Evolutionary conservation across 495 filamentous ascomycete species (phyloP).

Genomic region (Penicillium steckii): DNA sequence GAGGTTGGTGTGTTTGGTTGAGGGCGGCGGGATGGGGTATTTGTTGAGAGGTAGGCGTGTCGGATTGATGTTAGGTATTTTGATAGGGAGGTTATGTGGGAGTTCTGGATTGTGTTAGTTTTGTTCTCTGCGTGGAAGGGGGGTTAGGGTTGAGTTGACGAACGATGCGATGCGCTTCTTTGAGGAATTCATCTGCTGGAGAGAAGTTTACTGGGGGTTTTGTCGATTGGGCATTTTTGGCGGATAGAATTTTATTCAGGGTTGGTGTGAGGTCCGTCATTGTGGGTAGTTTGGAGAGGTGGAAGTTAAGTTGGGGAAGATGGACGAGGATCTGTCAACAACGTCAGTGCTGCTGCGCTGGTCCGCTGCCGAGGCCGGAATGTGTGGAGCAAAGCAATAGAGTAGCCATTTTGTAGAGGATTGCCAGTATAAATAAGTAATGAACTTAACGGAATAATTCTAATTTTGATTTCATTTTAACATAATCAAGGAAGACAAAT

Average conservation of each 20-base stretch:
- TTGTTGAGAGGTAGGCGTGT: conserved; percentile 85
- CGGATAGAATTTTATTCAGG: conserved; percentile 60
- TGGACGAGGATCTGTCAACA: not conserved
- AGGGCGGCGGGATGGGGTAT: conserved; percentile 46
- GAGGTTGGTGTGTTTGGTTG: conserved; percentile 24
- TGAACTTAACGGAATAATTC: too few species aligned
- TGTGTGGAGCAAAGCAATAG: not conserved
- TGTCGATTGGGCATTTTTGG: conserved; percentile 32
- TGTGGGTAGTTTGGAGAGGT: not conserved
- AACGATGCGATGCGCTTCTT: conserved; percentile 94
- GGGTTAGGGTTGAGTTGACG: conserved; percentile 23
- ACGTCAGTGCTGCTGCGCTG: not conserved
- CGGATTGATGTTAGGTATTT: conserved; percentile 78
- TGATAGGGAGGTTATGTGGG: conserved; percentile 75
- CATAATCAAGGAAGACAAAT: too few species aligned
- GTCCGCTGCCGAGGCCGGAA: not conserved
- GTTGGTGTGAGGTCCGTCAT: conserved; percentile 73
- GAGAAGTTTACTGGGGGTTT: not conserved
- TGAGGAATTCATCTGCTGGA: conserved; percentile 78
- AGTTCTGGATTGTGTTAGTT: conserved; percentile 56
- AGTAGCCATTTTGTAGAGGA: not conserved
- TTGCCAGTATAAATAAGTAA: too few species aligned
- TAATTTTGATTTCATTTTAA: too few species aligned
- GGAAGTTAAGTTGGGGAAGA: not conserved
- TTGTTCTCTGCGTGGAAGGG: not conserved